These are phyloP conservation scores for Colletotrichum caudatum DNA, from an alignment of 2,329 filamentous ascomycete genomes.

Conservation along the genomic window DNA sequence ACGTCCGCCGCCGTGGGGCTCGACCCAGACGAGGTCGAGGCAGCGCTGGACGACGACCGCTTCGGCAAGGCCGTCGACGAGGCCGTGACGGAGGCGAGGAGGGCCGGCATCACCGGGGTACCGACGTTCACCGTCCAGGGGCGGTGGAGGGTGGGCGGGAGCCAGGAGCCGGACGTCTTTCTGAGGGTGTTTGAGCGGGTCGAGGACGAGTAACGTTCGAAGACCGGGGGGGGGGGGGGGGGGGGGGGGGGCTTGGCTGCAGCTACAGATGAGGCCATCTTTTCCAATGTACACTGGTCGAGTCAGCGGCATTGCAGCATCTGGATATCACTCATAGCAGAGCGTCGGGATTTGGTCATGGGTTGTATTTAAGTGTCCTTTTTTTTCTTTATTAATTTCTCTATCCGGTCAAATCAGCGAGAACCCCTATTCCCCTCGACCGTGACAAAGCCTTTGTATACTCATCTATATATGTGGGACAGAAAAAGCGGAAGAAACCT, in stretches of 20 bases:
- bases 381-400: background rate
- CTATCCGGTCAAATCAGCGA: background rate
- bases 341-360: constrained; percentile 1
- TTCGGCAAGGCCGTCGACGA: constrained; percentile 48
- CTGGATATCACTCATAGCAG: background rate
- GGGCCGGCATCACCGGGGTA: constrained; percentile 69
- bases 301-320: constrained; percentile 8
- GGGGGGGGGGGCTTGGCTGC: too few species aligned
- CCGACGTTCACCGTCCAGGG: constrained; percentile 80
- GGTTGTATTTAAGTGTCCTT: constrained; percentile 8
- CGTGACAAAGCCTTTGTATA: constrained; percentile 12
- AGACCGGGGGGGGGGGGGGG: too few species aligned
- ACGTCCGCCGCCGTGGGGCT: constrained; percentile 48
- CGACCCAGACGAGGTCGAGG: constrained; percentile 40
- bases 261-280: background rate
- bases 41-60: constrained; percentile 47
- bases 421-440: background rate
- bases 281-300: background rate
- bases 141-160: constrained; percentile 76
- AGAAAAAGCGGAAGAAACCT: constrained; percentile 25
- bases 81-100: constrained; percentile 48
- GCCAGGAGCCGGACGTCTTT: constrained; percentile 75
- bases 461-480: constrained; percentile 25
- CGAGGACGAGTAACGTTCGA: constrained; percentile 37
- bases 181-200: constrained; percentile 74